These are phyloP conservation scores for Leccinum subtestaceum DNA, from an alignment of 768 basidiomycete genomes.

Conservation along the genomic window DNA sequence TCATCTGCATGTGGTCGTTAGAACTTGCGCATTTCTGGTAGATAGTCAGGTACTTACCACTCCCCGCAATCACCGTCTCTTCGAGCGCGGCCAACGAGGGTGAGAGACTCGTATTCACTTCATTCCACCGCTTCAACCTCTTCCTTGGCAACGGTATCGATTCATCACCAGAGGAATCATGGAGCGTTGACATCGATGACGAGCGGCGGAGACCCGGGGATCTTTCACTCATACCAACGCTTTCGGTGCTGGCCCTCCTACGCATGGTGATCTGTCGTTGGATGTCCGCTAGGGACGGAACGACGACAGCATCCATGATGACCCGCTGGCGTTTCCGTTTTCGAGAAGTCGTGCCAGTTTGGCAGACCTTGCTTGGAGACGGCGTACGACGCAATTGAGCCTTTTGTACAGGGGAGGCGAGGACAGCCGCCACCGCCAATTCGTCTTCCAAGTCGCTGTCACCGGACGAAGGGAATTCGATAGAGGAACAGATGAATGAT, in stretches of 20 bases:
- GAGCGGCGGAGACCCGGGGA: slow-evolving; percentile 26
- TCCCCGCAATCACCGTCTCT: slow-evolving; percentile 33
- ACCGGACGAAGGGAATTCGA: slow-evolving; percentile 25
- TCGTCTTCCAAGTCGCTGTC: slow-evolving; percentile 33
- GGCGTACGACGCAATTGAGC: not conserved
- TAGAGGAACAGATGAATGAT: slow-evolving; percentile 32
- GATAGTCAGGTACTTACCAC: slow-evolving; percentile 24
- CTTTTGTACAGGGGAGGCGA: slow-evolving; percentile 21
- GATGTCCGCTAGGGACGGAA: slow-evolving; percentile 38
- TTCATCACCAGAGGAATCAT: slow-evolving; percentile 16
- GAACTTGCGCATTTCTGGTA: not conserved
- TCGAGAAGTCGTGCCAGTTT: slow-evolving; percentile 4
- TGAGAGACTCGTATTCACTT: slow-evolving; percentile 12
- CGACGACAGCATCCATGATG: slow-evolving; percentile 51
- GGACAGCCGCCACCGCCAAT: slow-evolving; percentile 22
- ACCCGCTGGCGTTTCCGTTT: slow-evolving; percentile 48
- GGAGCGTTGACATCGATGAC: slow-evolving; percentile 23
- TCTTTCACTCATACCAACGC: not conserved
- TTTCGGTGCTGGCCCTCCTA: slow-evolving; percentile 22
- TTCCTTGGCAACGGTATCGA: slow-evolving; percentile 14
- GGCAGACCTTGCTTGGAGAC: slow-evolving; percentile 4
- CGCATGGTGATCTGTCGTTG: slow-evolving; percentile 16
- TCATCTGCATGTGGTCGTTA: slow-evolving; percentile 38
- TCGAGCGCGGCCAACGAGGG: slow-evolving; percentile 22
- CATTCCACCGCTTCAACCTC: slow-evolving; percentile 26